Evolutionary conservation across 108 stramenopile genomes (phyloP).

Genomic region (Parmales sp.): DNA sequence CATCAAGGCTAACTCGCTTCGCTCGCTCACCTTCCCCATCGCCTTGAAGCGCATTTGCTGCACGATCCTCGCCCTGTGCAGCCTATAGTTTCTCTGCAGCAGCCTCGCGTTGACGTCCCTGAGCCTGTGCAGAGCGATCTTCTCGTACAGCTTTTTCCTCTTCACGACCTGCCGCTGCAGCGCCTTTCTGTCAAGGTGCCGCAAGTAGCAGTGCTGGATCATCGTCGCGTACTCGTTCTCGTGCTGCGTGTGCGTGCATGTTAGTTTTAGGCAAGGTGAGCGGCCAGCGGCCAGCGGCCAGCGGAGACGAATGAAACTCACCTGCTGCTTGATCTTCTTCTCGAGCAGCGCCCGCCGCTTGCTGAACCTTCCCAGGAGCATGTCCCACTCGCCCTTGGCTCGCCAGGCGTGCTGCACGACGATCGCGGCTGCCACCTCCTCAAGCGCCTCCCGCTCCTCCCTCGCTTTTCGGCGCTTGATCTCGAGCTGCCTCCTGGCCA

Average conservation of each 20-base stretch:
- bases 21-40: too few species aligned
- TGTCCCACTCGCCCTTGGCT: slow-evolving; percentile 2
- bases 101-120: neutral
- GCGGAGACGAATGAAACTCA: too few species aligned
- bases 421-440: neutral
- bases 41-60: too few species aligned
- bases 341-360: slow-evolving; percentile 11
- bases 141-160: neutral
- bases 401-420: neutral
- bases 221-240: neutral
- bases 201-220: neutral
- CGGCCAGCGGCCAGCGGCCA: too few species aligned
- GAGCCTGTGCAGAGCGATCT: neutral
- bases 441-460: neutral
- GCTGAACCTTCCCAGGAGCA: slow-evolving; percentile 7
- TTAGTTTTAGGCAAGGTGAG: too few species aligned
- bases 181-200: neutral
- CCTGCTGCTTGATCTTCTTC: too few species aligned
- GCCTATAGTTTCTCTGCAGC: neutral
- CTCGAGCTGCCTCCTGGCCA: slow-evolving; percentile 7
- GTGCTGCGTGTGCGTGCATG: neutral
- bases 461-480: too few species aligned
- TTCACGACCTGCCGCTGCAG: neutral
- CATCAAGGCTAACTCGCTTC: too few species aligned
- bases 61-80: neutral